These are phyloP conservation scores for Boletus sp. DNA, from an alignment of 768 basidiomycete species.

Conservation along the genomic window DNA sequence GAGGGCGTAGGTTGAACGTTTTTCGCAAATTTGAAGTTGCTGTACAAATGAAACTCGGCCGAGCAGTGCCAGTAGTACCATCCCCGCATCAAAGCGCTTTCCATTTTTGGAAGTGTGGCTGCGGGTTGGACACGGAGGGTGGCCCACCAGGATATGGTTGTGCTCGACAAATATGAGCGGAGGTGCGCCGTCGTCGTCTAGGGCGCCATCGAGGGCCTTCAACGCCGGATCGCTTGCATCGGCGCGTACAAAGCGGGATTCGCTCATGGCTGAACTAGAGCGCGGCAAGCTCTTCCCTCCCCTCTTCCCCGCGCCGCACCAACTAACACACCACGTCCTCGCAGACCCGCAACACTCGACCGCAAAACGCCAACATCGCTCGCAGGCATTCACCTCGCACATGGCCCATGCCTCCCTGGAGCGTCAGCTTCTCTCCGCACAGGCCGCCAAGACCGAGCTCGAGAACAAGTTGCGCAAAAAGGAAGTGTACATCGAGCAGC, in stretches of 20 bases:
- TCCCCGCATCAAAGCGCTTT: not conserved
- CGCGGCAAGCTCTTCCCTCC: constrained; percentile 39
- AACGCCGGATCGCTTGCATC: constrained; percentile 9
- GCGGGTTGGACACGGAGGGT: not conserved
- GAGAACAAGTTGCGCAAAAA: constrained; percentile 68
- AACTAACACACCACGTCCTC: not conserved
- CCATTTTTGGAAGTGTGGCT: constrained; percentile 4
- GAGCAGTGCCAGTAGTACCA: no score
- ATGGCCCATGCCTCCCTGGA: constrained; percentile 63
- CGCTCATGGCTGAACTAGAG: constrained; percentile 64
- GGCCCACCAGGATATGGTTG: not conserved
- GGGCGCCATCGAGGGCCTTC: constrained; percentile 8
- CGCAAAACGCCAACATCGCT: constrained; percentile 65
- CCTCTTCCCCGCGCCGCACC: not conserved
- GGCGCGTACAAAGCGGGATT: constrained; percentile 51
- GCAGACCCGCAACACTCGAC: constrained; percentile 64
- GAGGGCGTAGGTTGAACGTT: not conserved
- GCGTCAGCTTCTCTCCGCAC: constrained; percentile 59
- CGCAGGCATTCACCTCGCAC: constrained; percentile 57
- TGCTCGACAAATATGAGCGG: constrained; percentile 8
- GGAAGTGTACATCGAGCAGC: constrained; percentile 55
- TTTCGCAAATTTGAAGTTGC: not conserved
- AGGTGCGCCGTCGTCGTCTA: constrained; percentile 14
- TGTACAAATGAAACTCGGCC: not conserved
- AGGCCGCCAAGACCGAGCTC: constrained; percentile 59